Evolutionary conservation across 352 stramenopile genomes (phyloP), one percentile per base, ranked within the genome.

Genomic region (Phytophthora lateralis): DNA sequence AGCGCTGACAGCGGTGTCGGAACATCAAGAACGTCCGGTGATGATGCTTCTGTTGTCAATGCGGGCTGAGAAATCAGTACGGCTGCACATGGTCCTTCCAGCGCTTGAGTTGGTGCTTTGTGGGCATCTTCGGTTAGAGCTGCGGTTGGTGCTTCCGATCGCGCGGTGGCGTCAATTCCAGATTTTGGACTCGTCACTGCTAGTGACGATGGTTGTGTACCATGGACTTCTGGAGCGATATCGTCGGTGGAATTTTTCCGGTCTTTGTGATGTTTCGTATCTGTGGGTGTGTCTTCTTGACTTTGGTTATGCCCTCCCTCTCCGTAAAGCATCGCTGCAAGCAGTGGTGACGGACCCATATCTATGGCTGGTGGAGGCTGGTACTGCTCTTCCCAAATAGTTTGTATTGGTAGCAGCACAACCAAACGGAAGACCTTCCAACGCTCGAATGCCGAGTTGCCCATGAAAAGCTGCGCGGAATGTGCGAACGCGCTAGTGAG

Each of bases 351-450:
- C 14, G 64, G 64, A 12, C 53, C 64, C 41, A 53, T 51, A 11
- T 69, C 52, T 4, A 27, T 7, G 10, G 18, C 12, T 11, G 27
- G 41, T 14, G 53, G 48, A 15, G 71, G 57, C 11, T 83, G 64
- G 32, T 80, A 81, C 38, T 85, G 76, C 43, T 89, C 79, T 44
- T 90, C 81, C 81, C 81, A 90, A 41, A 84, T 35, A n/a, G 66
- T 80, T 59, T 90, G 81, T 14, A 78, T 89, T 0, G 79, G 78
- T 6, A 90, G 47, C 7, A 90, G 50, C 12, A 88, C 73, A 9
- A 26, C 60, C 0, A 65, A 37, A 1, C 81, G 80, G 26, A 91
- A 93, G 3, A 72, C 58, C 10, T 81, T 61, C 81, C 81, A 93
- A 9, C 59, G 56, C 20, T 76, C 58, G 34, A 76, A 71, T 15